Base-by-base conservation (phyloP, 495 filamentous ascomycete genomes). In the Aspergillus biplanus region DNA sequence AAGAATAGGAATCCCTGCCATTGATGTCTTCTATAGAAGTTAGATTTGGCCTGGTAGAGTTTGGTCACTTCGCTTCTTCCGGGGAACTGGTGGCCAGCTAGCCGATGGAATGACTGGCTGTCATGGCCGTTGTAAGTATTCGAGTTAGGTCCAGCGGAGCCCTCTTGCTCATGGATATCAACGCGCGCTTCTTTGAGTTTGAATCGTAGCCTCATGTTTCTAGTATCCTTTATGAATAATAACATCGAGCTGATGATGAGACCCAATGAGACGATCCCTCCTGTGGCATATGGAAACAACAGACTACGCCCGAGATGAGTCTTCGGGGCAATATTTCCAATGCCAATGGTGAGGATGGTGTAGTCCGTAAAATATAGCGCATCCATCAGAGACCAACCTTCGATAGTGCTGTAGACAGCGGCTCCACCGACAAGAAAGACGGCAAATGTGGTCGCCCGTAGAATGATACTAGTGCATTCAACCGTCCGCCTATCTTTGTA, bases 291-390 rank as follows among this genome's bases (percentile, higher is more conserved):
- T 0, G 92, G 92, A 33, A 97, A 89, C 4, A 96, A 75, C 8
- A 97, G 74, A 3, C 83, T 80, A 11, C 90, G 81, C 0, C 90
- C 89, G 5, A 82, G 66, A 65, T 87, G 83, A 1, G 86, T 91
- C 15, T 69, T 66, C 0, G 91, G 88, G 13, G 83, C 73, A 52
- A 86, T 83, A 52, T 93, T 88, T 11, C 90, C 91, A 42, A 96
- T 82, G 5, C 93, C 93, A 13, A 97, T 83, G 0, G 93, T 97
- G 55, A 97, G 87, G 8, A 96, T 76, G 0, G 93, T 97, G 58
- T 89, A 90, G 65, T 94, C 87, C 0, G 91, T 88, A 85, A 88
- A 97, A 67, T 92, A 97, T 0, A 97, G 77, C 0, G 88, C 83
- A 71, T 96, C 90, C 2, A 92, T 81, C 66, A 87, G 96, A 21